Evolutionary conservation across 148 eudicot genomes (phyloP), one percentile per base, ranked within the genome.

Genomic region (Beta vulgaris): DNA sequence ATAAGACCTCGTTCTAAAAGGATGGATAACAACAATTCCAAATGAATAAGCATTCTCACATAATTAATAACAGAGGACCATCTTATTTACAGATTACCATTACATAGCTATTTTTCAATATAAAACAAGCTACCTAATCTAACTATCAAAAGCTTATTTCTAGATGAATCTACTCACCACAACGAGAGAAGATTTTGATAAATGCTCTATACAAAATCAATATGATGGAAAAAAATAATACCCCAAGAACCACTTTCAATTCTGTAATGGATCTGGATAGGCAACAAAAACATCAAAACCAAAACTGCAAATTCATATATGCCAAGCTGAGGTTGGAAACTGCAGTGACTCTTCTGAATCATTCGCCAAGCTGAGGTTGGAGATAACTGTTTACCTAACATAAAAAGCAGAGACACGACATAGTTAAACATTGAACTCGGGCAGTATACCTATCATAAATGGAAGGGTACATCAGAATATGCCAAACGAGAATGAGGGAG

Each of bases 361-460:
- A 5, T 19, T 51, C 25, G 11, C 57, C 57, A 51, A 51, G 57
- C 57, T 51, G 6, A 39, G 43, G 9, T 39, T 16, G 2, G 48
- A 10, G 7, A 43, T 9, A n/a, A n/a, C n/a, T n/a, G n/a, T n/a
- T n/a, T n/a, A n/a, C n/a, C n/a, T n/a, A n/a, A n/a, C n/a, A n/a
- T n/a, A n/a, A n/a, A n/a, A n/a, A n/a, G n/a, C n/a, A n/a, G n/a
- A n/a, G n/a, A n/a, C n/a, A n/a, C n/a, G n/a, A n/a, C n/a, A n/a
- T n/a, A n/a, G n/a, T n/a, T n/a, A n/a, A n/a, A n/a, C 48, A 25
- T 58, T 28, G 31, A 25, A 28, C 66, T 32, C 10, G 10, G 36
- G 66, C 66, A 61, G 39, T 32, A 26, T 18, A 61, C 66, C 66
- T 61, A 61, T 4, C 66, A 31, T 61, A 18, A 12, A 61, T 61